Base-by-base conservation (phyloP, 192 early-diverging fungal genomes). In the Geranomyces variabilis region DNA sequence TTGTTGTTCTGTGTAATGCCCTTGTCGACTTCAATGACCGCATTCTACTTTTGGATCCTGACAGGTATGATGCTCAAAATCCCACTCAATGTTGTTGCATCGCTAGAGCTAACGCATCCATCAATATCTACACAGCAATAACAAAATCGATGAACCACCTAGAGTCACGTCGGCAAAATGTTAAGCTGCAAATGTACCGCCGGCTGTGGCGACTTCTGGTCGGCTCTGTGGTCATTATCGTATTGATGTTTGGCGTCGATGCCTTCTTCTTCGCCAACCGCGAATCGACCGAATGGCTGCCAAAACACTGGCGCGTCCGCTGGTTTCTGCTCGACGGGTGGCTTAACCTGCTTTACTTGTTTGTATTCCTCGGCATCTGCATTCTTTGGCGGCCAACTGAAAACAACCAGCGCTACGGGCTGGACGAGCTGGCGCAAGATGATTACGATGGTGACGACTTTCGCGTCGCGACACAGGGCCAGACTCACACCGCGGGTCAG, bases 41-140 rank as follows among this genome's bases (percentile, higher is more conserved):
- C 87, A 29, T 99, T 99, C 64, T 97, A 99, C 78, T 84, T 93
- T n/a, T 95, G 94, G 91, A 99, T 89, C 12, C 79, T 99, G 51
- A 86, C 87, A 48, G 93, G 93, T 71, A 59, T 46, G 48, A 9
- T 34, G 8, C 8, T 41, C n/a, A 13, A 36, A 10, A 46, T 47
- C 2, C 4, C 30, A 44, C 36, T 10, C 5, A 10, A 3, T 41
- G 36, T 41, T 41, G n/a, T n/a, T n/a, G n/a, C n/a, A 15, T 24
- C 56, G 56, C n/a, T n/a, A n/a, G n/a, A n/a, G n/a, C n/a, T n/a
- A n/a, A n/a, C n/a, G n/a, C n/a, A n/a, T n/a, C n/a, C n/a, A n/a
- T n/a, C n/a, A n/a, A n/a, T n/a, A n/a, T n/a, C n/a, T n/a, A 41
- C 3, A 41, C 34, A 71, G 76, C 69, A 0, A 82, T 97, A 56